These are phyloP conservation scores for Sugiyamaella lignohabitans DNA, from an alignment of 805 yeast species.

Conservation along the genomic window DNA sequence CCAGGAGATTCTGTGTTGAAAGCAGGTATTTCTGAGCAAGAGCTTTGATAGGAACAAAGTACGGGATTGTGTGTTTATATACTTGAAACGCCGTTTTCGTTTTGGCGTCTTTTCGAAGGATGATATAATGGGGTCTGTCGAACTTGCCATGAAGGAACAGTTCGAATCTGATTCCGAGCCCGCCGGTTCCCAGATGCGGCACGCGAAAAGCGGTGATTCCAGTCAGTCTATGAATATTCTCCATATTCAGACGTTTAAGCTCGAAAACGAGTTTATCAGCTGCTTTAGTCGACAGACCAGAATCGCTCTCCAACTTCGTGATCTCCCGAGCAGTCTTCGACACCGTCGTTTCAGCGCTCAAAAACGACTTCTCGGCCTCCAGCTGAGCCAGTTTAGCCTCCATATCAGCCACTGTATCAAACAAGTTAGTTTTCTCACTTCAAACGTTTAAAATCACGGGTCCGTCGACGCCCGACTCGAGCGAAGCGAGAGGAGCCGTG, in stretches of 20 bases:
- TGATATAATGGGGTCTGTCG: constrained; percentile 19
- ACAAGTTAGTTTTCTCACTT: too few relatives aligned
- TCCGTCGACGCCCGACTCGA: background rate
- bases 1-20: constrained; percentile 5
- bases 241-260: background rate
- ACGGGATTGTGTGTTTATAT: constrained; percentile 18
- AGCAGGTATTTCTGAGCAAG: constrained; percentile 13
- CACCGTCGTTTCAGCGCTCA: background rate
- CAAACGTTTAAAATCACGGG: background rate
- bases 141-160: constrained; percentile 10
- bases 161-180: constrained; percentile 22
- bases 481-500: background rate
- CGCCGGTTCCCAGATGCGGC: constrained; percentile 7
- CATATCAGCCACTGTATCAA: background rate
- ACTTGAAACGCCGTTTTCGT: constrained; percentile 11
- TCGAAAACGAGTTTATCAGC: background rate
- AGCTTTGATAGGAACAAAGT: constrained; percentile 11
- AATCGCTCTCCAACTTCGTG: background rate
- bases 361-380: background rate
- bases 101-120: constrained; percentile 6
- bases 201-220: constrained; percentile 20
- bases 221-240: constrained; percentile 17
- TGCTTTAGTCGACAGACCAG: background rate
- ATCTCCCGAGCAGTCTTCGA: background rate
- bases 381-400: background rate